phyloP scores from a whole-genome alignment of 2,329 filamentous ascomycete species.

The Pseudogymnoascus sp. region DNA sequence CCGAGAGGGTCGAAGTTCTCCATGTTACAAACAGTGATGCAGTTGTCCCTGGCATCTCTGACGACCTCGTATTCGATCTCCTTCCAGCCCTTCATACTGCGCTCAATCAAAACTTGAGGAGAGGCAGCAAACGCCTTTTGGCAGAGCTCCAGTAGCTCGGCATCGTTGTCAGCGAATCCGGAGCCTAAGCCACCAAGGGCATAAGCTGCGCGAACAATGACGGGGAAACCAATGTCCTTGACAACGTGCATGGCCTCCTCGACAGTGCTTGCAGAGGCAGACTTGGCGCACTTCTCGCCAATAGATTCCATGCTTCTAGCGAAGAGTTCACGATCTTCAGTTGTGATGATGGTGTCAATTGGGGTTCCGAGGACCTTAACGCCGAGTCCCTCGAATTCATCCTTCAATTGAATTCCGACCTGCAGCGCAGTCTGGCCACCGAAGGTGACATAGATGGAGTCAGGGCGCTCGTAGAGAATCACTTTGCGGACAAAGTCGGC shows the following conservation, averaged over 20 bases:
- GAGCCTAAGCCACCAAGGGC: constrained; percentile 91
- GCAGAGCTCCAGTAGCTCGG: constrained; percentile 79
- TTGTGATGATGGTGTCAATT: constrained; percentile 97
- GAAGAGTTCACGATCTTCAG: constrained; percentile 95
- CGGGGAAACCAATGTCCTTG: constrained; percentile 87
- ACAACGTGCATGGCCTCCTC: constrained; percentile 87
- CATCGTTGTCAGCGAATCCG: constrained; percentile 86
- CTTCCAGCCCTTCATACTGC: constrained; percentile 99
- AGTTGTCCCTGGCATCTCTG: constrained; percentile 91
- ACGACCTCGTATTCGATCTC: constrained; percentile 99
- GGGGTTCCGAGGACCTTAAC: constrained; percentile 94
- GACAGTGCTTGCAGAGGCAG: constrained; percentile 80
- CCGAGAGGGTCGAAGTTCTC: constrained; percentile 98
- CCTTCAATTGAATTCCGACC: constrained; percentile 94
- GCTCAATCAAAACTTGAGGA: constrained; percentile 92
- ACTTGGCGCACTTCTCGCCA: constrained; percentile 95
- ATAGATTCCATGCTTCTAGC: constrained; percentile 98
- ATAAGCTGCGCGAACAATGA: constrained; percentile 95
- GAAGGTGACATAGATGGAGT: constrained; percentile 96
- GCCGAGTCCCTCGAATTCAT: constrained; percentile 87
- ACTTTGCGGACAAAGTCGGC: constrained; percentile 97
- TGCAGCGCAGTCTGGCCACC: constrained; percentile 96
- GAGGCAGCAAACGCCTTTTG: constrained; percentile 91
- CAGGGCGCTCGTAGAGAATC: constrained; percentile 87
- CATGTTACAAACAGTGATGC: constrained; percentile 99